Evolutionary conservation across 257 asterid genomes (phyloP), one percentile per base, ranked within the genome.

Genomic region (Penstemon newberryi): DNA sequence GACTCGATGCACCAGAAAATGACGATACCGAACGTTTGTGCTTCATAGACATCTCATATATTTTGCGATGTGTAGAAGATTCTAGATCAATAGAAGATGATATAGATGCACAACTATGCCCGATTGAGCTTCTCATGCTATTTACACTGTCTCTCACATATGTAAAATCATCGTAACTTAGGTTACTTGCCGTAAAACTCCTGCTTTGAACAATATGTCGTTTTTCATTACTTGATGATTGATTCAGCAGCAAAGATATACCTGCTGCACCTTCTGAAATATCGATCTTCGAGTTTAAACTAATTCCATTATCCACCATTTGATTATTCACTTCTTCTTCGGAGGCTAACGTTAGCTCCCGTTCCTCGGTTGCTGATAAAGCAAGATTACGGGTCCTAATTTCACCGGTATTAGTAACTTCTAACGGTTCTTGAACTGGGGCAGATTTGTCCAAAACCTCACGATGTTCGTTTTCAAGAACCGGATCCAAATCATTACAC

Each of bases 81-180:
- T 90, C 90, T 70, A 89, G 74, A 79, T 92, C 98, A 72, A 80
- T 63, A 63, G 96, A 92, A 60, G 98, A 89, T 39, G 96, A 87
- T 5, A 85, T 76, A 9, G 96, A 89, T 62, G 81, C 83, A 79
- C 85, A 84, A 50, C 87, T 86, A 67, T 80, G 81, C 66, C 88
- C 90, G 55, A 81, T 69, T 62, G 96, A 87, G 83, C 96, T 92
- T 80, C 91, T 82, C 80, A 83, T 73, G 82, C 93, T 84, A 78
- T 84, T 86, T 67, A 79, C 76, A 15, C 18, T 15, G 18, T 15
- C 18, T 15, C 18, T 15, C 18, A 15, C 18, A 74, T 83, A 83
- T 60, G 98, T 85, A 53, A 89, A 83, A 76, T 87, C 95, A 57
- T 91, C 91, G 71, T 80, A 84, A 57, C 89, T 77, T 51, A 82